phyloP scores from a whole-genome alignment of 139 green algal species.

The Coelastrella sp. region DNA sequence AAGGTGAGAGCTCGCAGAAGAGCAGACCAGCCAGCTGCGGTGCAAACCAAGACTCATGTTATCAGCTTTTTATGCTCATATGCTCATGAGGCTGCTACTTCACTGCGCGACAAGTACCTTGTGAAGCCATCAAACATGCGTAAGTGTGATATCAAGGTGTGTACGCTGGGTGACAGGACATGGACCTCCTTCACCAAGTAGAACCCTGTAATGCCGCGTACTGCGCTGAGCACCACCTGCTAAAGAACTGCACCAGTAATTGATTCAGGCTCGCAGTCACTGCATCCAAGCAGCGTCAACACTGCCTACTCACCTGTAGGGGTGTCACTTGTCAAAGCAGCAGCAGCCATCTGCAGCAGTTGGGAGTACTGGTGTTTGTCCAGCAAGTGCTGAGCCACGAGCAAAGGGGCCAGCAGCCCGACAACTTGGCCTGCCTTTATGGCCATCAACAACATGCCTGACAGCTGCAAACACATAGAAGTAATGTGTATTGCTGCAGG shows the following conservation, averaged over 20 bases:
- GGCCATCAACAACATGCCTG: not conserved
- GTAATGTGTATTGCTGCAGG: not conserved
- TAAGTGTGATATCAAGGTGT: too few relatives aligned
- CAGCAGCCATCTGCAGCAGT: not conserved
- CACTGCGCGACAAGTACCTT: too few relatives aligned
- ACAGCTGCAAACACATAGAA: not conserved
- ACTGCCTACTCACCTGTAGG: not conserved
- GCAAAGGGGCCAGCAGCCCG: conserved; percentile 1
- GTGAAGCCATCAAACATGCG: too few relatives aligned
- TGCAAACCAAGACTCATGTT: not conserved
- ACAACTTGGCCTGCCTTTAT: not conserved
- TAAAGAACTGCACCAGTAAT: too few relatives aligned
- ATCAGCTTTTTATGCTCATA: too few relatives aligned
- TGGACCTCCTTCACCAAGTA: too few relatives aligned
- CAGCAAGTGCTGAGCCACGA: conserved; percentile 12
- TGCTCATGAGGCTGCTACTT: too few relatives aligned
- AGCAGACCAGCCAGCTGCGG: not conserved
- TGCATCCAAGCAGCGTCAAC: too few relatives aligned
- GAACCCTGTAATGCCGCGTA: too few relatives aligned
- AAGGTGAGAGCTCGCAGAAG: not conserved
- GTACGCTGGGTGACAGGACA: too few relatives aligned
- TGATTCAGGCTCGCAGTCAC: too few relatives aligned
- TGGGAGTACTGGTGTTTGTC: not conserved
- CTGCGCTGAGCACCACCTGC: too few relatives aligned
- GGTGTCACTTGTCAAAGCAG: not conserved